Evolutionary conservation across 345 rosid genomes (phyloP), one percentile per base, ranked within the genome.

Genomic region (Eucalyptus victrix): DNA sequence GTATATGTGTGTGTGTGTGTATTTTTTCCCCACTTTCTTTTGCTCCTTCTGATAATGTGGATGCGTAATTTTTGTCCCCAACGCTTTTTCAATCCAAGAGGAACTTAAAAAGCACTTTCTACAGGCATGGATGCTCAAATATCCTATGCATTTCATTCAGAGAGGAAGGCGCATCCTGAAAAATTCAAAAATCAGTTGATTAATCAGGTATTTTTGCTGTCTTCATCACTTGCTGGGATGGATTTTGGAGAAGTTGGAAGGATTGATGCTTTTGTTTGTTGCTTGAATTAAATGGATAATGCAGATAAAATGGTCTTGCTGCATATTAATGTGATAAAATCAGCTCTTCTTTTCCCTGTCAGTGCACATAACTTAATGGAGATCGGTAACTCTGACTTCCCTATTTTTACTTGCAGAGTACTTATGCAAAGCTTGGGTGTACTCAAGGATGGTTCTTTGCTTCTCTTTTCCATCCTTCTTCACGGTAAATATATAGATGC

Each of bases 41-140:
- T 69, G 42, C 42, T 69, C 80, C 80, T 32, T 17, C 40, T 69
- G 24, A 69, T 32, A 69, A 69, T 69, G 80, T 32, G 42, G 80
- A 69, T 56, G 37, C 40, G 8, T 51, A 23, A 26, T 67, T 32
- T 67, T 86, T 86, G 21, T 11, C 62, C 65, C 56, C 2, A 85
- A 34, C 88, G 86, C 67, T 45, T 86, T 86, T 60, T 17, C 5
- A 50, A 50, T 54, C 87, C 72, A 37, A 87, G 49, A 34, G 67
- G 6, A 86, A 50, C 88, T 86, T 86, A 60, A 51, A 44, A 40
- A 76, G 47, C 49, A 30, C 88, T 49, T 85, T 80, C 45, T 88
- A 56, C 92, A 98, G 99, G 99, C 88, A 98, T 97, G 99, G 99
- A 98, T 95, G 98, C 99, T 91, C 99, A 98, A 92, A 86, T 98